Base-by-base conservation (phyloP, 805 yeast genomes). In the Grigorovia humatica region DNA sequence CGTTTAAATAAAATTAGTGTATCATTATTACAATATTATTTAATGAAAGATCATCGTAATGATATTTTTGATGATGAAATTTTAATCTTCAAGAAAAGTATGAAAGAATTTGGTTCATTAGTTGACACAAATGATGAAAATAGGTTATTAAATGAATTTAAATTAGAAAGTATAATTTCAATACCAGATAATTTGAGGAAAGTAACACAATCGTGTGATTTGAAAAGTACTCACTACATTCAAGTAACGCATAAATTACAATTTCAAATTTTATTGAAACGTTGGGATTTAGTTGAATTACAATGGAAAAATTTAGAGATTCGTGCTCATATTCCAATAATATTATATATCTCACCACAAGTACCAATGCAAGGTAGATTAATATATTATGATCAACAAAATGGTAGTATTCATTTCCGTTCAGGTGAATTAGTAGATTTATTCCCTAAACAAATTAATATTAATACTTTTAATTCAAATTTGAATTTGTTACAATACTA, bases 261-360 rank as follows among this genome's bases (percentile, higher is more conserved):
- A 58, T 80, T 90, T 55, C 82, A 78, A 19, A 79, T 90, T 48
- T 80, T 82, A 7, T 72, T 90, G 57, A 68, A 78, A 43, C 51
- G 58, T 20, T 15, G 47, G 9, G 52, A 53, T 8, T 45, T 40
- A 62, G 80, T 84, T 0, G 88, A 83, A 58, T 89, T 89, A 2
- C 91, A 86, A 61, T 90, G 90, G 5, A 93, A 86, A 61, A 81
- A 81, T 3, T 83, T 95, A 9, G 97, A 90, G 67, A 74, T 91
- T 50, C 74, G 96, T 29, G 96, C 96, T 0, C 83, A 91, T 5
- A 69, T 91, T 48, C 97, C 98, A 0, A 75, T 90, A 4, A 75
- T 74, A 35, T 63, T 86, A 19, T 85, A 79, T 66, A 78, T 87
- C 15, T 76, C 82, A 18, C 96, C 97, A 1, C 83, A 83, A 59